These are phyloP conservation scores for Pontederia paniculata DNA, from an alignment of 176 grass and related monocot species.

Conservation along the genomic window DNA sequence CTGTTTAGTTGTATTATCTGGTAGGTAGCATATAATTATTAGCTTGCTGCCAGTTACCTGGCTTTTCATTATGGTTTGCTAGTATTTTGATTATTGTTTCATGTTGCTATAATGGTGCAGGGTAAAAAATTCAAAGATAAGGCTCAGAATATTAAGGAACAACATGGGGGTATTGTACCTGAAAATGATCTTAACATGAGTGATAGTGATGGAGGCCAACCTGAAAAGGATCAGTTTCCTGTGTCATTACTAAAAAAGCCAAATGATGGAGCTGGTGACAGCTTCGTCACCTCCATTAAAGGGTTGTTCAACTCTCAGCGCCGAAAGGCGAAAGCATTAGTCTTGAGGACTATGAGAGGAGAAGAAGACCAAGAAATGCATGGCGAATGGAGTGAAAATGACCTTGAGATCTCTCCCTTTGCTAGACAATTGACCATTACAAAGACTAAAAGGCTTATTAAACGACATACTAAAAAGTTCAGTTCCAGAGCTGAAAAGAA, in stretches of 20 bases:
- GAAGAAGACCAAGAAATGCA: constrained; percentile 65
- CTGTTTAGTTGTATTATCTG: no score
- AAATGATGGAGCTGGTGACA: constrained; percentile 88
- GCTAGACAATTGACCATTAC: constrained; percentile 87
- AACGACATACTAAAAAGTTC: constrained; percentile 74
- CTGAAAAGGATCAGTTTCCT: constrained; percentile 59
- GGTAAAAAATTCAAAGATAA: constrained; percentile 98
- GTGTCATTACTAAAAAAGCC: constrained; percentile 39
- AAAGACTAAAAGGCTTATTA: constrained; percentile 84
- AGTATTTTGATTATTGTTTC: background rate
- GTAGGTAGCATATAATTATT: no score
- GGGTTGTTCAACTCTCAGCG: constrained; percentile 78
- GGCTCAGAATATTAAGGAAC: constrained; percentile 45
- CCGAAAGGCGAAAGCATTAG: constrained; percentile 76
- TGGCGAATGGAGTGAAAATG: constrained; percentile 79
- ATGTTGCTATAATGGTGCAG: constrained; percentile 37
- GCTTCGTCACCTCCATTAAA: constrained; percentile 82
- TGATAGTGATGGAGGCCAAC: constrained; percentile 69
- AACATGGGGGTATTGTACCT: constrained; percentile 33
- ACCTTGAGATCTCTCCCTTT: constrained; percentile 82
- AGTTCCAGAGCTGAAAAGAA: constrained; percentile 34
- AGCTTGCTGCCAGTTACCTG: no score
- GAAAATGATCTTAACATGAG: constrained; percentile 48
- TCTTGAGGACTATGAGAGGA: constrained; percentile 82
- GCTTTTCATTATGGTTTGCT: no score